phyloP scores from a whole-genome alignment of 2,329 filamentous ascomycete species.

The Verticillium longisporum region DNA sequence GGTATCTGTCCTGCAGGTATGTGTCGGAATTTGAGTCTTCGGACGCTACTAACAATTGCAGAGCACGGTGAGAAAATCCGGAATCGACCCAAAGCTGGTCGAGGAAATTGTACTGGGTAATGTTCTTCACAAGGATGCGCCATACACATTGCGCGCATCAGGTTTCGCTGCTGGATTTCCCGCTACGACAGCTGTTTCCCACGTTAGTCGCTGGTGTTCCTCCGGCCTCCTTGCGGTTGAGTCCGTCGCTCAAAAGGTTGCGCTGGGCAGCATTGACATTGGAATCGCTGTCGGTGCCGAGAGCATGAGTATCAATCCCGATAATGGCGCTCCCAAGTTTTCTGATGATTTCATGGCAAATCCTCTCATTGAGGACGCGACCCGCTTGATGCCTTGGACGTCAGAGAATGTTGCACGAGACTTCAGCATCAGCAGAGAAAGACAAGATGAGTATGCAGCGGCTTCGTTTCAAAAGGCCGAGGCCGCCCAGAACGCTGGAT shows the following conservation, averaged over 20 bases:
- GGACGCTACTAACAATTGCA: background rate
- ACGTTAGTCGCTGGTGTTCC: slow-evolving; percentile 69
- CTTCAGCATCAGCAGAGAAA: slow-evolving; percentile 61
- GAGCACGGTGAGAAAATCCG: background rate
- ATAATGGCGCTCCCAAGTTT: slow-evolving; percentile 21
- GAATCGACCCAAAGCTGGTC: slow-evolving; percentile 52
- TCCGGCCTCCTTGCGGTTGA: slow-evolving; percentile 69
- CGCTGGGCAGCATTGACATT: slow-evolving; percentile 58
- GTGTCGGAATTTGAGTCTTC: slow-evolving; percentile 10
- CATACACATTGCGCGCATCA: slow-evolving; percentile 63
- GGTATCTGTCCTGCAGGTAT: slow-evolving; percentile 53
- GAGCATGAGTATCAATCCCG: slow-evolving; percentile 43
- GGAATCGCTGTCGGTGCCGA: slow-evolving; percentile 67
- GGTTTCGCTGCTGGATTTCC: slow-evolving; percentile 66
- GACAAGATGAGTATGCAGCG: slow-evolving; percentile 60
- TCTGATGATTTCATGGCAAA: slow-evolving; percentile 46
- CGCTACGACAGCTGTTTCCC: slow-evolving; percentile 59
- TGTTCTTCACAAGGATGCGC: slow-evolving; percentile 57
- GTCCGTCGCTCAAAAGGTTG: slow-evolving; percentile 67
- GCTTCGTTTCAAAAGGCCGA: slow-evolving; percentile 64
- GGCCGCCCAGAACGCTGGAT: slow-evolving; percentile 64
- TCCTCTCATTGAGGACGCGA: slow-evolving; percentile 56
- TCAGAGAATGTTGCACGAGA: slow-evolving; percentile 69
- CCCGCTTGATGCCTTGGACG: slow-evolving; percentile 72
- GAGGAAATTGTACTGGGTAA: slow-evolving; percentile 69